Base-by-base conservation (phyloP, 2,329 filamentous ascomycete species). In the Monilinia laxa region DNA sequence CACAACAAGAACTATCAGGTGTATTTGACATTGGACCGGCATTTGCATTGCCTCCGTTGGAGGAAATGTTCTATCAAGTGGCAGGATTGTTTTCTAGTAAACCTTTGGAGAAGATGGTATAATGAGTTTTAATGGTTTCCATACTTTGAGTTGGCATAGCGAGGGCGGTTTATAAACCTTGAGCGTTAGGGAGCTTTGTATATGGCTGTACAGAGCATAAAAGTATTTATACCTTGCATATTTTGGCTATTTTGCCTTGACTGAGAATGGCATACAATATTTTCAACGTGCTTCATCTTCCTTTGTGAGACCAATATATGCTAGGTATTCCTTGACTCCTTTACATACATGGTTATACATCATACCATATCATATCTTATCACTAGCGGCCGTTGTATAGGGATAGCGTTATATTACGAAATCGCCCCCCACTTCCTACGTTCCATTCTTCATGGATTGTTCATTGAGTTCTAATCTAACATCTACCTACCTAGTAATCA, bases 1-100 rank as follows among this genome's bases (percentile, higher is more conserved):
- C 87, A 53, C 85, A 88, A 59, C 88, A 93, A 74, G 85, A 86
- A 70, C 79, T 93, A 64, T 83, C 89, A 7, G 83, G 87, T 62
- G 84, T 93, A 49, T 92, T 93, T 70, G 88, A 92, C 70, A 81
- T 83, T 18, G 86, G 86, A 2, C 87, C 88, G 2, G 84, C 87
- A 4, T 90, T 90, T 74, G 87, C 89, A 0, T 83, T 90, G 73
- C 87, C 89, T 28, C 86, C 89, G 14, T 85, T 93, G 28, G 87
- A 90, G 76, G 90, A 92, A 69, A 84, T 92, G 79, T 93, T 93
- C 75, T 87, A 89, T 76, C 86, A 87, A 76, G 87, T 94, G 51
- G 84, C 89, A 16, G 85, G 81, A 6, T 75, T 91, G 70, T 87
- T 90, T 75, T 83, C 85, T 1, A 80, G 84, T 68, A 88, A 85